Evolutionary conservation across 371 early-diverging fungal genomes (phyloP).

Genomic region (Sporodiniella umbellata): DNA sequence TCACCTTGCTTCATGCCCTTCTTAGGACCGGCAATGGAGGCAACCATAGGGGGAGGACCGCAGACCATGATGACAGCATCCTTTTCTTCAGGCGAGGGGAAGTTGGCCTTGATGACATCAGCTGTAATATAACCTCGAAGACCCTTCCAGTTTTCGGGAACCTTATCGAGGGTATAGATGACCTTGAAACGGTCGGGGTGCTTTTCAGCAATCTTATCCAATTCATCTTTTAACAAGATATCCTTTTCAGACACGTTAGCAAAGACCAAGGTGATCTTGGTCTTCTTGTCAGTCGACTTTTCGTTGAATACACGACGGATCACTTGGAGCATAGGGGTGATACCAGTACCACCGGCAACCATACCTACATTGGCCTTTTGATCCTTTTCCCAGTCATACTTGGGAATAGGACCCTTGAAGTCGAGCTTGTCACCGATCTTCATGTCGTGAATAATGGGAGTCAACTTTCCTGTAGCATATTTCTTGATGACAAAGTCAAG

Average conservation of each 20-base stretch:
- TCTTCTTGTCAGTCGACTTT: slow-evolving; percentile 65
- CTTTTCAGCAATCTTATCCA: slow-evolving; percentile 64
- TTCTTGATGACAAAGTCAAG: slow-evolving; percentile 90
- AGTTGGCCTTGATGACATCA: slow-evolving; percentile 62
- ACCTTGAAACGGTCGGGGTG: slow-evolving; percentile 81
- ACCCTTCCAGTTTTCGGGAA: slow-evolving; percentile 63
- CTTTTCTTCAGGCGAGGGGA: slow-evolving; percentile 57
- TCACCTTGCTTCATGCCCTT: slow-evolving; percentile 83
- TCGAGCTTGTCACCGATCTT: slow-evolving; percentile 82
- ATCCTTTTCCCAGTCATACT: slow-evolving; percentile 76
- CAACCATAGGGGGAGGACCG: slow-evolving; percentile 85
- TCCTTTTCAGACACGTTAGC: slow-evolving; percentile 86
- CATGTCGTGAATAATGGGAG: slow-evolving; percentile 70
- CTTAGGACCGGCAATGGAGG: slow-evolving; percentile 81
- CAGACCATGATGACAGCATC: slow-evolving; percentile 80
- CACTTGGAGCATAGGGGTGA: slow-evolving; percentile 90
- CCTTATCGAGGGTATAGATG: slow-evolving; percentile 77
- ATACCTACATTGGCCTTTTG: slow-evolving; percentile 79
- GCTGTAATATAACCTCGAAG: slow-evolving; percentile 68
- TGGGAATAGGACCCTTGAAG: slow-evolving; percentile 90
- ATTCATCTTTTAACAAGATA: slow-evolving; percentile 77
- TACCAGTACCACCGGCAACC: slow-evolving; percentile 89
- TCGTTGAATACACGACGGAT: slow-evolving; percentile 67
- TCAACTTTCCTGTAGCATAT: slow-evolving; percentile 73
- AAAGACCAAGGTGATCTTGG: slow-evolving; percentile 84